Base-by-base conservation (phyloP, 1,139 yeast genomes). In the Saccharomycopsis hybrid region DNA sequence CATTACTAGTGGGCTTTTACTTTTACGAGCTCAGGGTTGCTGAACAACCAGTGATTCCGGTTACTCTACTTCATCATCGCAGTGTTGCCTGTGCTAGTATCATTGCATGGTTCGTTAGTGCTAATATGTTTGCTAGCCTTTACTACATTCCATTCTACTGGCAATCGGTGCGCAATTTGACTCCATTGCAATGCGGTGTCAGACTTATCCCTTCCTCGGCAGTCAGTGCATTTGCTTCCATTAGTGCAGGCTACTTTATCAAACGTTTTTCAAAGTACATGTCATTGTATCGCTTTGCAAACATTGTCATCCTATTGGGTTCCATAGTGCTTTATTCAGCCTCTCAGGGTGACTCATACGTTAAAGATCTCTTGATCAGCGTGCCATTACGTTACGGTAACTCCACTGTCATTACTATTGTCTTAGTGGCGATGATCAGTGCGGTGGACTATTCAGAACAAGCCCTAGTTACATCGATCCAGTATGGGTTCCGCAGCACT, bases 381-480 rank as follows among this genome's bases (percentile, higher is more conserved):
- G 43, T 75, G n/a, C 65, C 76, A 9, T 75, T 76, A 18, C 86
- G 87, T 0, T 62, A 77, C 43, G 85, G 85, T 4, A 76, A 76
- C 55, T 71, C 87, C 1, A 71, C 76, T 27, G 71, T 82, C 62
- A 73, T 83, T 56, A 83, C 89, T 0, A 75, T 82, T 11, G 78
- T 88, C 0, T 68, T 83, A 46, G 64, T 83, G 43, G 82, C 88
- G 1, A 71, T 83, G 65, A 81, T 83, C 53, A 81, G 88, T 0
- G 71, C 77, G 1, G 76, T 71, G 11, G 81, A 82, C 3, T 63
- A 68, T 25, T 76, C 78, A 55, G 73, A 70, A 56, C 89, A 83
- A 62, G 89, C 90, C 2, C 76, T 84, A 5, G 77, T 85, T 0
- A 83, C 90, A 0, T 80, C 88, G 0, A 82, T 83, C 54, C 86